Base-by-base conservation (phyloP, 768 basidiomycete genomes). In the Pleurotus platypus region DNA sequence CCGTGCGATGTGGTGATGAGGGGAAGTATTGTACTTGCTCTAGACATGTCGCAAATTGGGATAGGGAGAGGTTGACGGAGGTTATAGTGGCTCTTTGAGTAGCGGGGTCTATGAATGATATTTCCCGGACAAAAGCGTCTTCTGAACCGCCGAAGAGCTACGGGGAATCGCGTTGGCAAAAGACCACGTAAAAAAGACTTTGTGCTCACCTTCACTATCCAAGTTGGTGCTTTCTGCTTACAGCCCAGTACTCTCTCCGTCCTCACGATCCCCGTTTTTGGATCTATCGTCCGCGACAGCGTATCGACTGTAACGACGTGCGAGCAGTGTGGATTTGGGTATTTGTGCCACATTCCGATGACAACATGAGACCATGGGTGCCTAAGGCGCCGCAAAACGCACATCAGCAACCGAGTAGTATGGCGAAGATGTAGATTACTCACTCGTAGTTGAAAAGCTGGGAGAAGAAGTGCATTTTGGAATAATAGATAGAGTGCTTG, bases 331-430 rank as follows among this genome's bases (percentile, higher is more conserved):
- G 93, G 89, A 70, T 96, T 96, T 51, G 94, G 94, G 72, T 97
- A 97, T 79, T 97, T 97, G 62, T 89, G 87, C 89, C 92, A 94
- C 81, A 96, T 90, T 61, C 90, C 91, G 67, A 90, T 87, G 60
- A 94, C 85, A 63, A 95, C 92, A 75, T 93, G 92, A 59, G 86
- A 80, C 88, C 94, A 95, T 42, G 92, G 81, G 67, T 94, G 92
- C 60, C 94, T 97, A 40, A 38, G 22, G 15, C 24, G 49, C 42
- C 30, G 54, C 30, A 60, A 24, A 30, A 39, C 54, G 9, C 55
- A 46, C 40, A 62, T 18, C 50, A 45, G 46, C 64, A 49, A 57
- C 55, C 46, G 26, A 35, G 50, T 9, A 26, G 57, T 57, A 45
- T 48, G n/a, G 26, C 56, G n/a, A 18, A 3, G 30, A 35, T 35